phyloP scores from a whole-genome alignment of 805 yeast species.

The Ogataea pilisensis region DNA sequence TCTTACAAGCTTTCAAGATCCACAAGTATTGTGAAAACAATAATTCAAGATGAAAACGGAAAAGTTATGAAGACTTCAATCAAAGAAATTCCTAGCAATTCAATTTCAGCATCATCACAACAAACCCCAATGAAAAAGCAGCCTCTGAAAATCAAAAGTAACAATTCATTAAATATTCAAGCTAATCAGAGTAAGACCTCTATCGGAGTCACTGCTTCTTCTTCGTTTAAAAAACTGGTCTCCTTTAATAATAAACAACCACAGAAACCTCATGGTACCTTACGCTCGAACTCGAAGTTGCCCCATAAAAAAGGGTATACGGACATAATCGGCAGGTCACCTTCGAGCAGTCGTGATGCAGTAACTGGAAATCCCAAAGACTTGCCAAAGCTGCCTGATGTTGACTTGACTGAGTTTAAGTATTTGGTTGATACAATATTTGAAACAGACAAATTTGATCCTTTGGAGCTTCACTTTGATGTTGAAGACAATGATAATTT shows the following conservation, averaged over 20 bases:
- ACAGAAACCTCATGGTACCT: not conserved
- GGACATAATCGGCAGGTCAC: constrained; percentile 2
- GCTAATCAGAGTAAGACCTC: constrained; percentile 24
- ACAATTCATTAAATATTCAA: constrained; percentile 11
- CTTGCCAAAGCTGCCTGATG: constrained; percentile 26
- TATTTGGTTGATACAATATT: constrained; percentile 31
- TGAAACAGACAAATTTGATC: constrained; percentile 7
- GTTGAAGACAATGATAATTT: not conserved
- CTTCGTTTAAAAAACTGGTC: constrained; percentile 47
- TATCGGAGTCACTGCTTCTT: constrained; percentile 41
- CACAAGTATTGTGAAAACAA: constrained; percentile 30
- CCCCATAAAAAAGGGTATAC: not conserved
- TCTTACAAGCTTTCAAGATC: constrained; percentile 23
- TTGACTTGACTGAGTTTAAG: constrained; percentile 26
- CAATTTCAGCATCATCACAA: constrained; percentile 25
- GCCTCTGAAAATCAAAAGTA: constrained; percentile 10
- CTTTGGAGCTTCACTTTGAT: not conserved
- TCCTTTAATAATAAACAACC: constrained; percentile 33
- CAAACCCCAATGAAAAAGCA: constrained; percentile 14
- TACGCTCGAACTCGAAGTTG: not conserved
- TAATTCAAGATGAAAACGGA: constrained; percentile 33
- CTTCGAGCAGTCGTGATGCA: constrained; percentile 1
- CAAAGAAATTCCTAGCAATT: constrained; percentile 30
- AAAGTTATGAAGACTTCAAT: constrained; percentile 24
- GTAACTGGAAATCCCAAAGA: constrained; percentile 22